phyloP scores from a whole-genome alignment of 2,329 filamentous ascomycete species.

The Diaporthe citriasiana region DNA sequence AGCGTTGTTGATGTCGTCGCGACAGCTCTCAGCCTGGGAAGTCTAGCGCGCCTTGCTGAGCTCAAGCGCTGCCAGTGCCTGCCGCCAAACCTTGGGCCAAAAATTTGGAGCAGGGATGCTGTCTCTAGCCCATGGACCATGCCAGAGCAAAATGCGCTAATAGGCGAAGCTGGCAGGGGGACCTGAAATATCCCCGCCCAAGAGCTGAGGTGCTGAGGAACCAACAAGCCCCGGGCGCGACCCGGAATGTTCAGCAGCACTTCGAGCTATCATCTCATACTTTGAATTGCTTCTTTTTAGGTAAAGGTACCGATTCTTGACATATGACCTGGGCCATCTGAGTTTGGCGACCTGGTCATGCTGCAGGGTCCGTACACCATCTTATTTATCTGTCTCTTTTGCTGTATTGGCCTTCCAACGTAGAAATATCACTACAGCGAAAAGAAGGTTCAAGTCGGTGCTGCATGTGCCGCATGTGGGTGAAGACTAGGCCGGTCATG shows the following conservation, averaged over 20 bases:
- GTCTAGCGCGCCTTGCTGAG: conserved; percentile 37
- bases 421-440: neutral
- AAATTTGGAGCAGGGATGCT: conserved; percentile 32
- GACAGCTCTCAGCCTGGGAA: conserved; percentile 19
- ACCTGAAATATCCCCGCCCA: conserved; percentile 11
- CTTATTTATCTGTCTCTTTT: neutral
- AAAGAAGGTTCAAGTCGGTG: conserved; percentile 11
- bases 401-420: neutral
- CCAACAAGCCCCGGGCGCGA: neutral
- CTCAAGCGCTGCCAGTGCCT: conserved; percentile 1
- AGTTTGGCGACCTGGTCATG: neutral
- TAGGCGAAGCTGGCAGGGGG: conserved; percentile 9
- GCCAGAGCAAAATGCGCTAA: conserved; percentile 9
- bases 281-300: neutral
- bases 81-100: conserved; percentile 28
- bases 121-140: neutral
- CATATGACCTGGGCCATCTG: neutral
- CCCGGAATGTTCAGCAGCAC: neutral
- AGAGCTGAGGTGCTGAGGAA: neutral
- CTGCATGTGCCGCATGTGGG: neutral
- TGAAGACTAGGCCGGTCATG: conserved; percentile 9
- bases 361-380: too few relatives aligned
- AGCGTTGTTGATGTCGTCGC: conserved; percentile 35
- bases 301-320: neutral
- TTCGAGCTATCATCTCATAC: neutral